These are phyloP conservation scores for Aspergillus heteromorphus DNA, from an alignment of 495 filamentous ascomycete genomes.

Conservation along the genomic window DNA sequence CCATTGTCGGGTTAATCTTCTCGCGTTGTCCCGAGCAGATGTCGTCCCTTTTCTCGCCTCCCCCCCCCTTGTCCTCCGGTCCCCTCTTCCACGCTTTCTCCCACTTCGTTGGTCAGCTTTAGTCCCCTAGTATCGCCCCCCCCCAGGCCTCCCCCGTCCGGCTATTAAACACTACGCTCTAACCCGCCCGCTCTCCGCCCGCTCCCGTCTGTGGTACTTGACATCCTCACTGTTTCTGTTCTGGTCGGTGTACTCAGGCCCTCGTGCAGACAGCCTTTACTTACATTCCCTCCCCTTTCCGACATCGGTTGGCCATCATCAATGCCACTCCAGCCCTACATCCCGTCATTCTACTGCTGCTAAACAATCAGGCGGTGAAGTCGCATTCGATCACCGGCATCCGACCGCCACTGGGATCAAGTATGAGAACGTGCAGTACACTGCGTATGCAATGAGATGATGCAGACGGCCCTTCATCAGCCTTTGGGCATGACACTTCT, in stretches of 20 bases:
- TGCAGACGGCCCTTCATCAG: slow-evolving; percentile 35
- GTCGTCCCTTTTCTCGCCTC: background rate
- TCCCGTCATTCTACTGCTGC: background rate
- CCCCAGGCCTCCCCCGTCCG: background rate
- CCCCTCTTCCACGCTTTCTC: background rate
- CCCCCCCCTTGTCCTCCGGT: background rate
- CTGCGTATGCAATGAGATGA: slow-evolving; percentile 33
- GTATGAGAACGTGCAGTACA: background rate
- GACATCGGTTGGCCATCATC: slow-evolving; percentile 6
- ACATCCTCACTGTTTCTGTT: background rate
- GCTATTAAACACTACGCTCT: background rate
- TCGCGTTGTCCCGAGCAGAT: background rate
- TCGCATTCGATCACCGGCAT: background rate
- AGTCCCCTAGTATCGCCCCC: background rate
- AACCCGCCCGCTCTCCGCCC: background rate
- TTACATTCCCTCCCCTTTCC: background rate
- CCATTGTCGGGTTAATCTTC: slow-evolving; percentile 2
- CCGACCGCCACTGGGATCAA: background rate
- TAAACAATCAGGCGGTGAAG: background rate
- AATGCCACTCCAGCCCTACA: slow-evolving; percentile 10
- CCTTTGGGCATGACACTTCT: slow-evolving; percentile 35
- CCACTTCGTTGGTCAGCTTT: background rate
- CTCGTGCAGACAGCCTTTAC: background rate
- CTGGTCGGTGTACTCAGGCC: background rate
- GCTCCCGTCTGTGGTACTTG: background rate